Conservation (phyloP, 768 basidiomycete genomes). For the Collybia sp. region DNA sequence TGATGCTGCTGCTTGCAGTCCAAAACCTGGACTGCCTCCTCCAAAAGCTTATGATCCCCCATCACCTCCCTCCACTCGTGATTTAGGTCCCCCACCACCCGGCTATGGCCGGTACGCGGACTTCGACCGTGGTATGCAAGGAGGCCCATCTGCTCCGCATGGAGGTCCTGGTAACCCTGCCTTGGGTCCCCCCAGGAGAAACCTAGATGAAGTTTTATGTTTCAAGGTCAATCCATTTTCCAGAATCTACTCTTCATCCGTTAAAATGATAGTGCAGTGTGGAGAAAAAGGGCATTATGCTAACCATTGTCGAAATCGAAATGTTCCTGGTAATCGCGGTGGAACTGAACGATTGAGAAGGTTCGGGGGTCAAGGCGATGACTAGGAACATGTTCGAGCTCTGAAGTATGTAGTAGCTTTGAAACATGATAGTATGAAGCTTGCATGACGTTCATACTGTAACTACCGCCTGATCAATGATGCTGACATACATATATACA, state of each 20-base stretch:
- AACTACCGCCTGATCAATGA: no score
- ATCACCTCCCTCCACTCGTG: conserved; percentile 67
- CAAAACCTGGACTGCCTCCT: conserved; percentile 41
- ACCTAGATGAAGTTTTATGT: conserved; percentile 80
- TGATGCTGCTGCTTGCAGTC: conserved; percentile 40
- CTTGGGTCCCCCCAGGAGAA: conserved; percentile 49
- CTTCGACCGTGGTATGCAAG: conserved; percentile 51
- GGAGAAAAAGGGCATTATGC: conserved; percentile 94
- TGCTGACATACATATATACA: no score
- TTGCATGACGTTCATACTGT: no score
- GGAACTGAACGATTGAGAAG: conserved; percentile 60
- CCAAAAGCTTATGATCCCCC: conserved; percentile 51
- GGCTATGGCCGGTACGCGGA: conserved; percentile 85
- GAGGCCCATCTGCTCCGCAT: conserved; percentile 15
- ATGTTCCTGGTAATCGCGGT: conserved; percentile 88
- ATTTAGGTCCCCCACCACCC: conserved; percentile 87
- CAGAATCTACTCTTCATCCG: background rate
- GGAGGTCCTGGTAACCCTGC: conserved; percentile 18
- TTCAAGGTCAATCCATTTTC: conserved; percentile 59
- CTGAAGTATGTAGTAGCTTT: no score
- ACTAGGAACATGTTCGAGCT: no score
- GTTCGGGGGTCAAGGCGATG: conserved; percentile 19
- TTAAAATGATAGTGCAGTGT: conserved; percentile 44
- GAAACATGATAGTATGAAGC: no score
- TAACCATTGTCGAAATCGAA: conserved; percentile 87